phyloP scores from a whole-genome alignment of 306 rosid genomes.

The Acmispon strigosus region DNA sequence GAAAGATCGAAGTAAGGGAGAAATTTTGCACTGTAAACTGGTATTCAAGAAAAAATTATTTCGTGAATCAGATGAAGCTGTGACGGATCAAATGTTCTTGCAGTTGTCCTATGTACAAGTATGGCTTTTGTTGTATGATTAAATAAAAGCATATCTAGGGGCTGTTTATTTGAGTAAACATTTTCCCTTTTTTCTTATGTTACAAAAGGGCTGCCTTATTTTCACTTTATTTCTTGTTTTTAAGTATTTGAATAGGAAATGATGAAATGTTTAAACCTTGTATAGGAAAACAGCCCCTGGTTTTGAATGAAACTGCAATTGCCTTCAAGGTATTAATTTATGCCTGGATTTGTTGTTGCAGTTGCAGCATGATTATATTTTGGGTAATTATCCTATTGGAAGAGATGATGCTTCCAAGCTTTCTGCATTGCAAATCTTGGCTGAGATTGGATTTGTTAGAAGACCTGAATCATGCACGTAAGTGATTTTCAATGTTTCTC shows the following conservation, averaged over 20 bases:
- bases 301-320: background rate
- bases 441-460: slow-evolving; percentile 69
- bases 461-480: slow-evolving; percentile 83
- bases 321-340: background rate
- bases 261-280: no score
- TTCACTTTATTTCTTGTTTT: background rate
- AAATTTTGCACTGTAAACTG: slow-evolving; percentile 82
- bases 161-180: background rate
- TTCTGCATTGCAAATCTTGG: slow-evolving; percentile 86
- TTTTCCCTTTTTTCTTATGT: background rate
- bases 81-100: slow-evolving; percentile 83
- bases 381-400: slow-evolving; percentile 94
- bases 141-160: background rate
- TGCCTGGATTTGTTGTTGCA: slow-evolving; percentile 36
- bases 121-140: slow-evolving; percentile 12
- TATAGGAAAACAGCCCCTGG: background rate
- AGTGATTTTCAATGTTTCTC: slow-evolving; percentile 32
- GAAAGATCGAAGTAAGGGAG: slow-evolving; percentile 92
- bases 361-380: slow-evolving; percentile 92
- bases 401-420: slow-evolving; percentile 89
- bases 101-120: slow-evolving; percentile 94
- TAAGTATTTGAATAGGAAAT: no score
- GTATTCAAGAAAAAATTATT: slow-evolving; percentile 77
- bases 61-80: slow-evolving; percentile 95
- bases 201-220: background rate